phyloP scores from a whole-genome alignment of 164 flowering plant species.

The Sedum album region DNA sequence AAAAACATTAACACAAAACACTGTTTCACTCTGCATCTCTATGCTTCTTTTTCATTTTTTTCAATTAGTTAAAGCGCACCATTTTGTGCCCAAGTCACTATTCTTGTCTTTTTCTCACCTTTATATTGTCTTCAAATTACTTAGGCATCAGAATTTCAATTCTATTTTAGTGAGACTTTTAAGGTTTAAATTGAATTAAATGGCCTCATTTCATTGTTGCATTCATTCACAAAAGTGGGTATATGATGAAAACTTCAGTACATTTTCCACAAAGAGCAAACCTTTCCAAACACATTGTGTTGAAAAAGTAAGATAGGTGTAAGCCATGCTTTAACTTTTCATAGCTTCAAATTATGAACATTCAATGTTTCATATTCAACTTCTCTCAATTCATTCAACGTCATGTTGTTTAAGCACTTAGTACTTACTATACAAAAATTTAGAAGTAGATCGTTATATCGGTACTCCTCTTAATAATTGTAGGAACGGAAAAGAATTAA shows the following conservation, averaged over 20 bases:
- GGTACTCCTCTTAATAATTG: no score
- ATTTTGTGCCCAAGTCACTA: conserved; percentile 4
- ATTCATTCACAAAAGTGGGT: background rate
- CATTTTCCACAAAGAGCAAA: conserved; percentile 2
- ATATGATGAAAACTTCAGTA: background rate
- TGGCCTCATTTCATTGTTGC: background rate
- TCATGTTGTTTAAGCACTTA: conserved; percentile 1
- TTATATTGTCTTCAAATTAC: no score
- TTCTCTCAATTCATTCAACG: background rate
- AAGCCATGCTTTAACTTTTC: background rate
- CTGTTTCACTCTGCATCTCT: background rate
- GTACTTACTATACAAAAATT: no score
- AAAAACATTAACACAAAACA: conserved; percentile 1
- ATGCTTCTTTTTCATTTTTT: background rate
- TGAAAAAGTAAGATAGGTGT: background rate
- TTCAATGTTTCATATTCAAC: background rate
- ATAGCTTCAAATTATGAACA: background rate
- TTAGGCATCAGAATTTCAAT: no score
- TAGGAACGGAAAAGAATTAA: no score
- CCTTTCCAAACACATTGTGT: background rate
- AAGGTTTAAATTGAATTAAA: background rate
- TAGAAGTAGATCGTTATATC: no score
- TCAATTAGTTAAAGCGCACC: background rate
- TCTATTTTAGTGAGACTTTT: no score
- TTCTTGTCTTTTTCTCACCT: background rate